A percentile compares a stretch with the other conserved stretches of the same genome.
These are phyloP conservation scores for Beauveria sp. DNA, from an alignment of 2,329 filamentous ascomycete species.

Conservation along the genomic window DNA sequence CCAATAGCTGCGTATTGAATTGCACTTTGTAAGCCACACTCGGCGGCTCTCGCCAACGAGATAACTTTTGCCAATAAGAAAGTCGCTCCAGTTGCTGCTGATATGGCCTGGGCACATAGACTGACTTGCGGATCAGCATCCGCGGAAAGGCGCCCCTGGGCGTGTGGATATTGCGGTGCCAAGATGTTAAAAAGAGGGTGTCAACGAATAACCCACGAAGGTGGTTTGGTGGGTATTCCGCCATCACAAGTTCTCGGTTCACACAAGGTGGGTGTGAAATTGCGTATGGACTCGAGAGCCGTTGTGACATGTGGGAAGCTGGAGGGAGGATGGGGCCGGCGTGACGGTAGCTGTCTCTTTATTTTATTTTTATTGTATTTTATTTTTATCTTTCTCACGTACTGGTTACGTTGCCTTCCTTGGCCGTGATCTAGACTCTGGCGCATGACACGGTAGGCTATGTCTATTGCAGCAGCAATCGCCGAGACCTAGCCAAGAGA, in stretches of 20 bases:
- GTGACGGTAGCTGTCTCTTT: neutral
- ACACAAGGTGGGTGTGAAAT: neutral
- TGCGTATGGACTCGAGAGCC: neutral
- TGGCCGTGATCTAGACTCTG: neutral
- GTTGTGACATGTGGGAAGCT: neutral
- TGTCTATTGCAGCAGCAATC: neutral
- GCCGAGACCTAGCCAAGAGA: neutral
- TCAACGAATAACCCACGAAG: neutral
- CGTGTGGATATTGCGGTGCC: neutral
- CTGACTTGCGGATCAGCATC: slow-evolving; percentile 5
- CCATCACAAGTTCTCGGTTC: neutral
- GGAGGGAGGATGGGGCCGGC: neutral
- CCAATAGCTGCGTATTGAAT: neutral
- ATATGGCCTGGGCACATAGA: neutral
- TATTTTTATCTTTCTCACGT: neutral
- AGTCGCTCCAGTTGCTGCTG: neutral
- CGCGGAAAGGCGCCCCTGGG: neutral
- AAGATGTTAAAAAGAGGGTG: neutral
- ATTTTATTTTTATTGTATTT: no score
- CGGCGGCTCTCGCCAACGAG: slow-evolving; percentile 1
- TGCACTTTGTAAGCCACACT: slow-evolving; percentile 1
- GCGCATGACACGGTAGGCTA: neutral
- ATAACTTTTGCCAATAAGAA: neutral
- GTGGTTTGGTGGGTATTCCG: neutral
- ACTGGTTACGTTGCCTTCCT: neutral